Evolutionary conservation across 2,329 filamentous ascomycete species (phyloP).

Genomic region (Fusarium nematophilum): DNA sequence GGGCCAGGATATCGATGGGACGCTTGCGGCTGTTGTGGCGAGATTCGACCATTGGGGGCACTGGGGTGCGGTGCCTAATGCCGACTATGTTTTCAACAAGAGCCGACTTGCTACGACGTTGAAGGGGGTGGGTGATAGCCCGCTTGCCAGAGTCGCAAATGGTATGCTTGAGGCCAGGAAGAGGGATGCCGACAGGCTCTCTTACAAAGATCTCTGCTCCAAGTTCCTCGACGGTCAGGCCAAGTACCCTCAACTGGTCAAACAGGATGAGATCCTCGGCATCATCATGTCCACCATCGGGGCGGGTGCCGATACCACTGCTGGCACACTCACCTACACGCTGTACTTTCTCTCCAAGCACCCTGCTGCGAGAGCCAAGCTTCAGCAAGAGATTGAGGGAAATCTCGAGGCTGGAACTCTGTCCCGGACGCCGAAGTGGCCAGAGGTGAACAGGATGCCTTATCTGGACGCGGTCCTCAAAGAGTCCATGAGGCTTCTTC

Average conservation of each 20-base stretch:
- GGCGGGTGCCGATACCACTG: too few species aligned
- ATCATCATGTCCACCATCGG: too few species aligned
- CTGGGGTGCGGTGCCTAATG: conserved; percentile 1
- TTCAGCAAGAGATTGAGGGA: too few species aligned
- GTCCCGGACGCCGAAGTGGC: not conserved
- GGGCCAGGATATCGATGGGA: conserved; percentile 6
- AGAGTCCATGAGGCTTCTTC: too few species aligned
- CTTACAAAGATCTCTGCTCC: not conserved
- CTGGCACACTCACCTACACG: too few species aligned
- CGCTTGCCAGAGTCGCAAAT: not conserved
- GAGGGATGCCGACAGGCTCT: not conserved
- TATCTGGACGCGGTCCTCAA: too few species aligned
- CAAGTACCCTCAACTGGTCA: too few species aligned
- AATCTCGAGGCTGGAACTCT: too few species aligned
- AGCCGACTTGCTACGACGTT: not conserved
- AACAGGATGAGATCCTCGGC: too few species aligned
- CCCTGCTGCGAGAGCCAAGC: too few species aligned
- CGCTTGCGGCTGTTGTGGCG: conserved; percentile 4
- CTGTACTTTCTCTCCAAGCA: too few species aligned
- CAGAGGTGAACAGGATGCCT: too few species aligned
- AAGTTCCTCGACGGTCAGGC: conserved; percentile 8
- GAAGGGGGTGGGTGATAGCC: not conserved
- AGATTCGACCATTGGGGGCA: conserved; percentile 12
- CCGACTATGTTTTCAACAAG: conserved; percentile 6
- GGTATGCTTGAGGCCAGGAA: not conserved